A percentile compares a stretch with the other conserved stretches of the same genome.
phyloP scores from a whole-genome alignment of 2,329 filamentous ascomycete species.

The Fusarium burgessii region DNA sequence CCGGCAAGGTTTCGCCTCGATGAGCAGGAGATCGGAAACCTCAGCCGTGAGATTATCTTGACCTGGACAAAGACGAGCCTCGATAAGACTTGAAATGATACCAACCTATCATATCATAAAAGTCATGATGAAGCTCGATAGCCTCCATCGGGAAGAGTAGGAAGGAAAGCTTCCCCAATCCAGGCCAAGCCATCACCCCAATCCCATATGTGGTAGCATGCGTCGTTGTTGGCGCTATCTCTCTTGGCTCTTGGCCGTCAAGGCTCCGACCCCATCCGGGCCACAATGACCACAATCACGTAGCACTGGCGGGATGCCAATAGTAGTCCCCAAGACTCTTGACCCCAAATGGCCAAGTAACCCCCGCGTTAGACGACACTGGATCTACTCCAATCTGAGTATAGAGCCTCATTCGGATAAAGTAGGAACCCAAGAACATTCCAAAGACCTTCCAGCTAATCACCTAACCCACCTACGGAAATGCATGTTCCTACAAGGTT shows the following conservation, averaged over 20 bases:
- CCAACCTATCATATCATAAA: no score
- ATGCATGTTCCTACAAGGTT: not conserved
- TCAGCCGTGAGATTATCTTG: constrained; percentile 11
- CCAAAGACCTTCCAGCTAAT: not conserved
- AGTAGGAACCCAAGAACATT: not conserved
- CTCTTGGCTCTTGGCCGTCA: not conserved
- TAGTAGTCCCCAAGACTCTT: not conserved
- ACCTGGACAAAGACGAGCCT: fast-evolving
- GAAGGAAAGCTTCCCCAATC: not conserved
- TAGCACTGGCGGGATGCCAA: not conserved
- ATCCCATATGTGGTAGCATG: not conserved
- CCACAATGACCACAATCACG: not conserved
- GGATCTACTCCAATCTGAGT: not conserved
- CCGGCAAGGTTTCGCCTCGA: fast-evolving
- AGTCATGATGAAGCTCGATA: fast-evolving
- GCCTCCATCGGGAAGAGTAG: not conserved
- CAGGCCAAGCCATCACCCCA: not conserved
- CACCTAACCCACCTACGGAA: not conserved
- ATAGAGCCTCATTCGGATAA: not conserved
- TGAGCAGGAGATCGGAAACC: not conserved
- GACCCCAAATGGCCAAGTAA: not conserved
- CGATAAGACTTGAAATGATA: not conserved
- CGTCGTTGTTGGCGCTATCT: not conserved
- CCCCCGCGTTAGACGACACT: not conserved
- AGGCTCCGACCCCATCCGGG: not conserved